Percentiles rank a stretch among this genome's conserved stretches.
phyloP scores from a whole-genome alignment of 2,329 filamentous ascomycete species.

The Paecilomyces variotii region DNA sequence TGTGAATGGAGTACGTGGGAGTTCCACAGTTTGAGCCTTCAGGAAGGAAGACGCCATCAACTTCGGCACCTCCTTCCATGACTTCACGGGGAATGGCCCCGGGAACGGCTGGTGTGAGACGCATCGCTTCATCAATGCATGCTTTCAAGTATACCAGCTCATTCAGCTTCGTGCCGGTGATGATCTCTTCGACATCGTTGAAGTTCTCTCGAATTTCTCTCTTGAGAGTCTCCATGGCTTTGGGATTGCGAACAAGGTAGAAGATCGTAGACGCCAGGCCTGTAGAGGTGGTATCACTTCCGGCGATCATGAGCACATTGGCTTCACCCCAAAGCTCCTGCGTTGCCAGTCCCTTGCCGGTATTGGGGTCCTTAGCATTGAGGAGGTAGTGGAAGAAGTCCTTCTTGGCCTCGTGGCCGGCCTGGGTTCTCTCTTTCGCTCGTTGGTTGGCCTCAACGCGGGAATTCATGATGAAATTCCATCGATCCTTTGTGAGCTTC shows the following conservation, averaged over 20 bases:
- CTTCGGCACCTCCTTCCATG: constrained; percentile 28
- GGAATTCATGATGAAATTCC: constrained; percentile 64
- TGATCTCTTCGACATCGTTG: constrained; percentile 28
- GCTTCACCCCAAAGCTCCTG: constrained; percentile 64
- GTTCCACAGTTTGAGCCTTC: constrained; percentile 56
- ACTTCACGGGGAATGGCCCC: constrained; percentile 31
- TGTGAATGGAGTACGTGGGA: constrained; percentile 61
- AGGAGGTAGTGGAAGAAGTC: constrained; percentile 72
- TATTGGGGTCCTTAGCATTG: constrained; percentile 63
- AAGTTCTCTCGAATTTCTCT: constrained; percentile 31
- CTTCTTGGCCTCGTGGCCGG: constrained; percentile 58
- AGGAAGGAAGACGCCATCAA: constrained; percentile 30
- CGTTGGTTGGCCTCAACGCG: constrained; percentile 59
- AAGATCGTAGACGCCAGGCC: constrained; percentile 40
- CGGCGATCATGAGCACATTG: constrained; percentile 63
- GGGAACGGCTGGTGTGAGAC: constrained; percentile 31
- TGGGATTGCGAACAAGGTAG: constrained; percentile 30
- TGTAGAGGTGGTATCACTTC: constrained; percentile 64
- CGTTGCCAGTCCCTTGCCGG: constrained; percentile 56
- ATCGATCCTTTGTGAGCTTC: constrained; percentile 57
- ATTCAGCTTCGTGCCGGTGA: constrained; percentile 25
- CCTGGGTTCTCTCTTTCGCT: constrained; percentile 48
- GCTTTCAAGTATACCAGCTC: constrained; percentile 33
- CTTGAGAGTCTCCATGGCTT: constrained; percentile 21
- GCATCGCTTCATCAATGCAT: constrained; percentile 35